Percentiles rank a stretch among this genome's conserved stretches.
These are phyloP conservation scores for Termitomyces sp. DNA, from an alignment of 768 basidiomycete genomes.

Conservation along the genomic window DNA sequence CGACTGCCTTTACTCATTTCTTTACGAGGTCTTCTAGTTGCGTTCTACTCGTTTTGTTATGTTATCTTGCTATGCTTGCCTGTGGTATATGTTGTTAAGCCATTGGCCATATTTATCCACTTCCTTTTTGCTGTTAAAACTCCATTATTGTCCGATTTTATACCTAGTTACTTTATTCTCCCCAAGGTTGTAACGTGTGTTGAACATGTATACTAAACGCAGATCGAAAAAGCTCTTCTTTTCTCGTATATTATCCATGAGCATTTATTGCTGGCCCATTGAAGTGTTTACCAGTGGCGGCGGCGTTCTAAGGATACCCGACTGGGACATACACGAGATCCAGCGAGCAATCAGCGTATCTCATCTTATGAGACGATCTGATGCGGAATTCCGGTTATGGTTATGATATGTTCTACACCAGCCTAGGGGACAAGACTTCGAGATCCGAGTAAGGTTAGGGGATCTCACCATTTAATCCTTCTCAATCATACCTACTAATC, in stretches of 20 bases:
- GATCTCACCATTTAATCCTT: neutral
- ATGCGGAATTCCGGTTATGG: neutral
- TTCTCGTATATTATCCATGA: no score
- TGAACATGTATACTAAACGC: neutral
- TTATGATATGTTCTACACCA: neutral
- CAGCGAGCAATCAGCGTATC: neutral
- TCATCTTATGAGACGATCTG: neutral
- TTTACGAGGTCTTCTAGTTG: neutral
- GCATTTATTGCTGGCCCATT: neutral
- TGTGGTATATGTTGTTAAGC: neutral
- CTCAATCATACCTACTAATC: no score
- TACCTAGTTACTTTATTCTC: conserved; percentile 1
- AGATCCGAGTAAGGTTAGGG: neutral
- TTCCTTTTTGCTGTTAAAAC: neutral
- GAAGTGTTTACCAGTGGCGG: no score
- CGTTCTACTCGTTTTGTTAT: neutral
- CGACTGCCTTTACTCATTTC: neutral
- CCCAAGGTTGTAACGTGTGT: conserved; percentile 6
- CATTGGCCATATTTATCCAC: neutral
- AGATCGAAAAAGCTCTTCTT: neutral
- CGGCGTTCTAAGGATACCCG: neutral
- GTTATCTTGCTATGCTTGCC: neutral
- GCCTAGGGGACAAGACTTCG: no score
- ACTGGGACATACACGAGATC: neutral
- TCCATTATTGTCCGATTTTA: neutral